A percentile compares a stretch with the other conserved stretches of the same genome.
Conservation (phyloP, 2,329 filamentous ascomycete genomes). For the Alternaria triticina region DNA sequence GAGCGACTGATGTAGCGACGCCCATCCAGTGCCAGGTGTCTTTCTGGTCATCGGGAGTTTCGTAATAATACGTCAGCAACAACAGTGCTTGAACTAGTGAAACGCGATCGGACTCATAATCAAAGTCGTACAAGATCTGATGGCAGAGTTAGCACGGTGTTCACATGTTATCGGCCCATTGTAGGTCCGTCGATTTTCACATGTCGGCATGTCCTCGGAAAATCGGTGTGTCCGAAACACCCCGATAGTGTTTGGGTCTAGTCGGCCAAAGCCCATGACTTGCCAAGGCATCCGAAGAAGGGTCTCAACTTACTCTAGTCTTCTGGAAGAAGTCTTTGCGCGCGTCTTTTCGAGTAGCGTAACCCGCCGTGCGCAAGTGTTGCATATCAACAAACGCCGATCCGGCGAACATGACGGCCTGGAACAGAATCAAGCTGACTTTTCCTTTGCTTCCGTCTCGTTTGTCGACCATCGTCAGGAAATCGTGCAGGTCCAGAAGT, state of each 20-base stretch:
- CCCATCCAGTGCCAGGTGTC: conserved; percentile 99
- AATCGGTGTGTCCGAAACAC: conserved; percentile 11
- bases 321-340: conserved; percentile 89
- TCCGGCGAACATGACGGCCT: conserved; percentile 93
- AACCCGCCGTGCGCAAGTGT: conserved; percentile 77
- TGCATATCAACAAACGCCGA: conserved; percentile 87
- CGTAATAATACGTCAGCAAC: conserved; percentile 97
- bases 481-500: conserved; percentile 71
- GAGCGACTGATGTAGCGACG: conserved; percentile 87
- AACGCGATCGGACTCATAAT: conserved; percentile 90
- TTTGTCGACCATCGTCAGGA: conserved; percentile 65
- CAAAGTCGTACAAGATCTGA: conserved; percentile 88
- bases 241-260: conserved; percentile 4
- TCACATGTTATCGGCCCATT: background rate
- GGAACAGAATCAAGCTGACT: conserved; percentile 86
- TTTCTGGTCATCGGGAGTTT: conserved; percentile 95
- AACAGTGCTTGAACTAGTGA: conserved; percentile 86
- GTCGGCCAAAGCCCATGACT: conserved; percentile 14
- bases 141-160: conserved; percentile 18
- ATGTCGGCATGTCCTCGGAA: conserved; percentile 17
- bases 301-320: conserved; percentile 69
- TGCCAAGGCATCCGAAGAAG: conserved; percentile 8
- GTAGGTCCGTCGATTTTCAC: conserved; percentile 2
- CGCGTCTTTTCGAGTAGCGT: conserved; percentile 77
- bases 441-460: conserved; percentile 73